These are phyloP conservation scores for Boletellus emodensis DNA, from an alignment of 768 basidiomycete species.

Conservation along the genomic window DNA sequence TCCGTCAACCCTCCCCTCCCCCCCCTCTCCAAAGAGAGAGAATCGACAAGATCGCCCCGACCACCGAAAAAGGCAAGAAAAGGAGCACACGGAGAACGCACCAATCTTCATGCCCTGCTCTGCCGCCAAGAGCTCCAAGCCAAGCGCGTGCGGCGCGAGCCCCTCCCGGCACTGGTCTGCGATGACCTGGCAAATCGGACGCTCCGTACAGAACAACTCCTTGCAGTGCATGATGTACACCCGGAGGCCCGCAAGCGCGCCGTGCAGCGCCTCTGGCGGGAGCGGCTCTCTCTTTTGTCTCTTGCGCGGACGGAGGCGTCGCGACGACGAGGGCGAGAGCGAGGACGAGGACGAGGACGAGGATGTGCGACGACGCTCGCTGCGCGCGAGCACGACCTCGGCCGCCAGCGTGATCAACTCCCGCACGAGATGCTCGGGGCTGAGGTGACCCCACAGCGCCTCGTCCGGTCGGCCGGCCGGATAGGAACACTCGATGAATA, in stretches of 20 bases:
- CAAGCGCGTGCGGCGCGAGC: conserved; percentile 59
- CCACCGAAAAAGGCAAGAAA: not conserved
- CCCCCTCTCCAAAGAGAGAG: no score
- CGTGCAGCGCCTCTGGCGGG: conserved; percentile 42
- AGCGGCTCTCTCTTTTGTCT: conserved; percentile 37
- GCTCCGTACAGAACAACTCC: conserved; percentile 53
- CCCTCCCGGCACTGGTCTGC: conserved; percentile 65
- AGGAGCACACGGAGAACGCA: conserved; percentile 38
- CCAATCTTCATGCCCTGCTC: conserved; percentile 81
- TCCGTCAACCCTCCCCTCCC: no score
- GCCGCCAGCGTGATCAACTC: conserved; percentile 70
- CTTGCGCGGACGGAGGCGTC: conserved; percentile 28
- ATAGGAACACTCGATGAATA: conserved; percentile 96
- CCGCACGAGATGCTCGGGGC: conserved; percentile 69
- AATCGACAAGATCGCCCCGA: no score
- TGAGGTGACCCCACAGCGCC: conserved; percentile 81
- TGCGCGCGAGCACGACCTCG: conserved; percentile 54
- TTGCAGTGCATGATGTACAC: conserved; percentile 91
- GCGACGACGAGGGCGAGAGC: not conserved
- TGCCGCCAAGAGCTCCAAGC: conserved; percentile 64
- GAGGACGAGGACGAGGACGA: not conserved
- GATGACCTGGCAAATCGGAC: conserved; percentile 63
- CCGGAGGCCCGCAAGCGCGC: conserved; percentile 53
- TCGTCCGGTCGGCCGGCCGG: conserved; percentile 65
- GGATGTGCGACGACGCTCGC: not conserved